These are phyloP conservation scores for Lipomyces chichibuensis DNA, from an alignment of 805 yeast genomes.

Conservation along the genomic window DNA sequence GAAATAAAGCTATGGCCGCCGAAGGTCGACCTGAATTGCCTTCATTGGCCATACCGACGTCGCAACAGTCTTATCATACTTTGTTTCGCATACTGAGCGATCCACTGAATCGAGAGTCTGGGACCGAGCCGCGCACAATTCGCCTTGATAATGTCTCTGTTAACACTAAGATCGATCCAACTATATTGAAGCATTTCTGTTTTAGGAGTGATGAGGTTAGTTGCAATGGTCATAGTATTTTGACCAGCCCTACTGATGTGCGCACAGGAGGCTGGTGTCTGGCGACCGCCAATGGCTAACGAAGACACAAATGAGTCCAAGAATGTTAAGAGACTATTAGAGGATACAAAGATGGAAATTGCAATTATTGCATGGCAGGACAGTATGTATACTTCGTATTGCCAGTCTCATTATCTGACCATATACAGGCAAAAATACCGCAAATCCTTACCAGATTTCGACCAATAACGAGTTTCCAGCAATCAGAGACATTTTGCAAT, in stretches of 20 bases:
- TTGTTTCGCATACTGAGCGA: slow-evolving; percentile 67
- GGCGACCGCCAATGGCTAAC: slow-evolving; percentile 27
- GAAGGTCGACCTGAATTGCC: slow-evolving; percentile 39
- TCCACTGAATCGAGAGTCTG: slow-evolving; percentile 55
- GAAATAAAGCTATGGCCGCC: slow-evolving; percentile 32
- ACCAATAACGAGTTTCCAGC: slow-evolving; percentile 15
- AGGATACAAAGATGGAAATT: slow-evolving; percentile 24
- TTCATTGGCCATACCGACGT: slow-evolving; percentile 51
- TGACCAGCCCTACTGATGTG: not conserved
- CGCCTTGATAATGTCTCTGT: slow-evolving; percentile 55
- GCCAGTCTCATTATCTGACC: not conserved
- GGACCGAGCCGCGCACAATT: slow-evolving; percentile 59
- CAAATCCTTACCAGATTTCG: slow-evolving; percentile 25
- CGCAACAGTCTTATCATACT: slow-evolving; percentile 62
- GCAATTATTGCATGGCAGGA: slow-evolving; percentile 20
- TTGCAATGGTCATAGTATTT: not conserved
- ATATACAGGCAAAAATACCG: slow-evolving; percentile 1
- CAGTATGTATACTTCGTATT: slow-evolving; percentile 5
- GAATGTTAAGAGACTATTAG: slow-evolving; percentile 5
- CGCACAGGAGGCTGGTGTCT: slow-evolving; percentile 14
- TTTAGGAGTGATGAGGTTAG: slow-evolving; percentile 20
- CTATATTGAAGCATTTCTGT: slow-evolving; percentile 46
- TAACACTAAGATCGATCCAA: slow-evolving; percentile 61
- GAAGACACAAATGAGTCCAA: slow-evolving; percentile 15
- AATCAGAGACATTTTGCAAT: slow-evolving; percentile 11